phyloP scores from a whole-genome alignment of 169 alveolate genomes.

The Amoebophrya sp. region DNA sequence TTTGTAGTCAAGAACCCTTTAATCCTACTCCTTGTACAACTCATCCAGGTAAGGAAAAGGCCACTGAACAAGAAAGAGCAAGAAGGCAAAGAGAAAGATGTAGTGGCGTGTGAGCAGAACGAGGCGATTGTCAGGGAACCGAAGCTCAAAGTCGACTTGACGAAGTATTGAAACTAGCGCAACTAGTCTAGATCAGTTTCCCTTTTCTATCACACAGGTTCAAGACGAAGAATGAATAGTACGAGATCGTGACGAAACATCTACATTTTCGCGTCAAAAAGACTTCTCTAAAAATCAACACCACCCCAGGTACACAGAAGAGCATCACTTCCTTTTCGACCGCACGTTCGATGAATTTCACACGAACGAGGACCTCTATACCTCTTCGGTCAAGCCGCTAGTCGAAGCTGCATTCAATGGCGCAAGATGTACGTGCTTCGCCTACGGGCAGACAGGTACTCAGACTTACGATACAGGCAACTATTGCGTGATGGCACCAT shows the following conservation, averaged over 20 bases:
- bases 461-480: background rate
- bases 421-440: slow-evolving; percentile 67
- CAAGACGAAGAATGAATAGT: background rate
- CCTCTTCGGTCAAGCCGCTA: slow-evolving; percentile 59
- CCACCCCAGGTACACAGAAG: slow-evolving; percentile 65
- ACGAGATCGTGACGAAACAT: too few relatives aligned
- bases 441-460: slow-evolving; percentile 77
- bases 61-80: background rate
- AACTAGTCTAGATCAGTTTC: too few relatives aligned
- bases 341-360: slow-evolving; percentile 60
- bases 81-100: background rate
- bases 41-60: background rate
- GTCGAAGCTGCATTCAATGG: slow-evolving; percentile 57
- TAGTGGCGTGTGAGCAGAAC: background rate
- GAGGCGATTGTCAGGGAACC: slow-evolving; percentile 46
- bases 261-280: too few relatives aligned
- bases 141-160: slow-evolving; percentile 45
- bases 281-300: too few relatives aligned
- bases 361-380: slow-evolving; percentile 53
- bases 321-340: slow-evolving; percentile 70
- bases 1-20: too few relatives aligned
- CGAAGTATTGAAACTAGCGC: slow-evolving; percentile 35
- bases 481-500: background rate
- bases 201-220: background rate
- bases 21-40: background rate